A percentile compares a stretch with the other conserved stretches of the same genome.
These are phyloP conservation scores for Lyophyllum decastes DNA, from an alignment of 768 basidiomycete species.

Conservation along the genomic window DNA sequence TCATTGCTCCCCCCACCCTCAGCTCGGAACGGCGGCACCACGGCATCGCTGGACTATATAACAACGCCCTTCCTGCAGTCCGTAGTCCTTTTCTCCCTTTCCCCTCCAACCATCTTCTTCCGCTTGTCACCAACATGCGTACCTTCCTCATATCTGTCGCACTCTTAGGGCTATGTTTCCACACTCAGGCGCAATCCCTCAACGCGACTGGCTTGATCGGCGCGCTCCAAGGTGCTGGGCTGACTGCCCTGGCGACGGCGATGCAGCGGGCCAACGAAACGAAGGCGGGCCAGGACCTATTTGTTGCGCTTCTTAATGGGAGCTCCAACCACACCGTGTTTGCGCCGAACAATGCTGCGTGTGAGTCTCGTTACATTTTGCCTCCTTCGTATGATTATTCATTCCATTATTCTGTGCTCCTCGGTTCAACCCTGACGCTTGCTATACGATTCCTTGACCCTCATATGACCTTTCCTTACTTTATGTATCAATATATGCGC, in stretches of 20 bases:
- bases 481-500: background rate
- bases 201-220: conserved; percentile 11
- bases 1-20: conserved; percentile 2
- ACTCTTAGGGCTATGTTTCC: conserved; percentile 5
- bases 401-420: background rate
- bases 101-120: background rate
- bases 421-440: no score
- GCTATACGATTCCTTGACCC: background rate
- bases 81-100: background rate
- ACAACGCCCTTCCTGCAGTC: background rate
- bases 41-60: conserved; percentile 8
- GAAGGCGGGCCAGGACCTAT: conserved; percentile 8
- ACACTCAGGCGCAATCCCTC: conserved; percentile 12
- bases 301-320: conserved; percentile 11
- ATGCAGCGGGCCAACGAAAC: conserved; percentile 6
- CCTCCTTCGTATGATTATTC: background rate
- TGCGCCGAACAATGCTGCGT: conserved; percentile 23
- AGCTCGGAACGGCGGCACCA: background rate
- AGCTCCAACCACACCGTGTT: conserved; percentile 17
- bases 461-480: no score
- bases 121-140: conserved; percentile 7
- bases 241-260: conserved; percentile 13
- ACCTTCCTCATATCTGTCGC: background rate
- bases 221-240: conserved; percentile 10
- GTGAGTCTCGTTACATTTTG: conserved; percentile 9